Base-by-base conservation (phyloP, 139 green algal genomes). In the Closterium sp. region DNA sequence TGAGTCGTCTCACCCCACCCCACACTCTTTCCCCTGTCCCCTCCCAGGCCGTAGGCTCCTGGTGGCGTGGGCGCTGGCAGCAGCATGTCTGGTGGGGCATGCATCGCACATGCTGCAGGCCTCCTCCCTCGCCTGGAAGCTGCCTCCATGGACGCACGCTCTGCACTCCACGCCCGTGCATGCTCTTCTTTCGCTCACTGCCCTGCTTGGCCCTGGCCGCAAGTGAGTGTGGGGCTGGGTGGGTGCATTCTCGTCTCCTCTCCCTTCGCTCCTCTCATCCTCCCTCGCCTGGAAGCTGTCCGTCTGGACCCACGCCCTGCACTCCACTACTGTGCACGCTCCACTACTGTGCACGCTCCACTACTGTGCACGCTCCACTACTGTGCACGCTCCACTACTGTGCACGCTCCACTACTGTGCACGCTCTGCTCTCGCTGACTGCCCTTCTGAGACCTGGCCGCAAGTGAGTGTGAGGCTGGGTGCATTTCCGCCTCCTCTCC, bases 151-250 rank as follows among this genome's bases (percentile, higher is more conserved):
- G 92, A 45, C 94, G 0, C 21, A 31, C n/a, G 92, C 92, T 1
- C 90, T 99, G 24, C 95, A 97, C 89, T 94, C 95, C 30, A 96
- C 96, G n/a, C 93, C 92, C 2, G 94, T 98, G 24, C 95, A 97
- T 79, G 97, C 96, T 0, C 92, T 94, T 9, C 95, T 99, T 32
- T 98, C 97, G 5, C 96, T 96, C 9, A 92, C 96, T 28, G 97
- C 97, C 6, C 92, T 99, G 79, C 89, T 98, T 24, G 97, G 97
- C 24, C 97, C 97, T 2, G 97, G 97, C 89, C 95, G 97, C 6
- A 73, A 94, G 91, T 91, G 34, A 84, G 88, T 31, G 27, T 29
- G 79, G 24, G 79, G 42, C 7, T 7, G 7, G 42, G 42, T n/a
- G n/a, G n/a, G 42, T 62, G 42, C 42, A 62, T 7, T 62, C 42